Percentiles rank a stretch among this genome's conserved stretches.
Evolutionary conservation across 2,329 filamentous ascomycete species (phyloP).

Genomic region (Aspergillus awamori): DNA sequence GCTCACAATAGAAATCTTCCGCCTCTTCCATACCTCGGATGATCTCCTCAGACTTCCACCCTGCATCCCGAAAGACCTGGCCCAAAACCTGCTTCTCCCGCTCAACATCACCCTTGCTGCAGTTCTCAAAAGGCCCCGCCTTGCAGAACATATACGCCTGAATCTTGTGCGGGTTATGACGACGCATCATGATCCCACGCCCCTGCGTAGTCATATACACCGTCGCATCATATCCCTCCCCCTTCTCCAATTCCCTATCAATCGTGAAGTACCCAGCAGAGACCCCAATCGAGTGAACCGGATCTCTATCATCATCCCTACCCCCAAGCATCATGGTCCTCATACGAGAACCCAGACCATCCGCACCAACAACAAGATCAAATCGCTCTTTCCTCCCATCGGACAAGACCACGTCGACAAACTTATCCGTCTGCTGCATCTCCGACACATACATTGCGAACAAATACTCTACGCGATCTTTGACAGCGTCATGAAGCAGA

Average conservation of each 20-base stretch:
- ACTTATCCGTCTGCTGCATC: conserved; percentile 26
- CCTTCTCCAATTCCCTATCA: conserved; percentile 27
- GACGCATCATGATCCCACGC: conserved; percentile 47
- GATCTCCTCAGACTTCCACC: conserved; percentile 51
- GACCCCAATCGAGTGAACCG: conserved; percentile 25
- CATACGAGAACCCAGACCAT: conserved; percentile 32
- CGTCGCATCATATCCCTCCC: conserved; percentile 42
- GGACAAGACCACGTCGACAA: conserved; percentile 27
- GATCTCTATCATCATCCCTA: conserved; percentile 21
- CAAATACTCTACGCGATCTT: conserved; percentile 30
- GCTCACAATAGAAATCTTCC: conserved; percentile 53
- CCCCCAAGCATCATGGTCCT: conserved; percentile 5
- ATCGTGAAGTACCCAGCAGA: conserved; percentile 45
- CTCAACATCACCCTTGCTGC: conserved; percentile 31
- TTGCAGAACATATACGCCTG: conserved; percentile 45
- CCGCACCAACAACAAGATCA: conserved; percentile 35
- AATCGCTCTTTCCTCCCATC: conserved; percentile 25
- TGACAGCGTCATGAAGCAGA: conserved; percentile 44
- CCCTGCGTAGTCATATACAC: conserved; percentile 40
- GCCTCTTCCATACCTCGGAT: conserved; percentile 45
- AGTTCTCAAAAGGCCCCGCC: conserved; percentile 27
- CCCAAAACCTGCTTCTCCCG: conserved; percentile 35
- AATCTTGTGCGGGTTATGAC: conserved; percentile 40
- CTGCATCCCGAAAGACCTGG: conserved; percentile 46
- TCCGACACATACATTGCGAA: conserved; percentile 36